These are phyloP conservation scores for Neonectria sp. DNA, from an alignment of 2,329 filamentous ascomycete genomes.

Conservation along the genomic window DNA sequence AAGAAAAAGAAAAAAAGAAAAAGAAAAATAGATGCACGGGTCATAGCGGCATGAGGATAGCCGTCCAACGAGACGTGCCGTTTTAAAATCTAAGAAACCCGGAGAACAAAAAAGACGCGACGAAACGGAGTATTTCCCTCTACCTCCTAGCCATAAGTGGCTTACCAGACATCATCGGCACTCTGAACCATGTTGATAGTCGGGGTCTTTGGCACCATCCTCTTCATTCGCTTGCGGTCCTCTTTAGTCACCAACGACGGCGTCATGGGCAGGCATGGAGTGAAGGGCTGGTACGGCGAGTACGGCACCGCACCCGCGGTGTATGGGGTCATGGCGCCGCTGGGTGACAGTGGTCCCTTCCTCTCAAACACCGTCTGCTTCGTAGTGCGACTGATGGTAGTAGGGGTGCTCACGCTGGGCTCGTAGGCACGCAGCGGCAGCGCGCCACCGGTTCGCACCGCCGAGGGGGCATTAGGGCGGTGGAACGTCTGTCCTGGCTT, in stretches of 20 bases:
- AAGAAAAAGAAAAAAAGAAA: conserved; percentile 2
- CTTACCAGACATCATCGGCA: conserved; percentile 76
- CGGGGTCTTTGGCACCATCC: conserved; percentile 74
- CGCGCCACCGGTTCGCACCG: conserved; percentile 69
- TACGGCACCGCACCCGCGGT: conserved; percentile 77
- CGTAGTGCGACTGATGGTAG: conserved; percentile 62
- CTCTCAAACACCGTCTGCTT: conserved; percentile 78
- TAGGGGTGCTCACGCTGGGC: conserved; percentile 67
- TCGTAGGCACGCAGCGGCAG: conserved; percentile 76
- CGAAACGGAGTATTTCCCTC: conserved; percentile 29
- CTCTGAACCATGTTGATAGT: conserved; percentile 74
- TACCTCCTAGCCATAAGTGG: conserved; percentile 18
- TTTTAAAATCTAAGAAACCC: conserved; percentile 46
- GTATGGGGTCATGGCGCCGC: conserved; percentile 73
- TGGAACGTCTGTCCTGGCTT: conserved; percentile 67
- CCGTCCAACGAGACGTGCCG: conserved; percentile 30
- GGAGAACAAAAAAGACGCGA: conserved; percentile 25
- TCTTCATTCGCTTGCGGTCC: conserved; percentile 79
- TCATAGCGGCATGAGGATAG: conserved; percentile 45
- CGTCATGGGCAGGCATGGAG: conserved; percentile 81
- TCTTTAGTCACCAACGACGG: conserved; percentile 80
- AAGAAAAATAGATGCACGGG: conserved; percentile 22
- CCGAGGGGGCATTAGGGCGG: conserved; percentile 65
- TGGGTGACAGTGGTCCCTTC: conserved; percentile 67
- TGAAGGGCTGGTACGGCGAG: conserved; percentile 84